Evolutionary conservation across 495 filamentous ascomycete species (phyloP), one percentile per base, ranked within the genome.

Genomic region (Filosporella fistucella): DNA sequence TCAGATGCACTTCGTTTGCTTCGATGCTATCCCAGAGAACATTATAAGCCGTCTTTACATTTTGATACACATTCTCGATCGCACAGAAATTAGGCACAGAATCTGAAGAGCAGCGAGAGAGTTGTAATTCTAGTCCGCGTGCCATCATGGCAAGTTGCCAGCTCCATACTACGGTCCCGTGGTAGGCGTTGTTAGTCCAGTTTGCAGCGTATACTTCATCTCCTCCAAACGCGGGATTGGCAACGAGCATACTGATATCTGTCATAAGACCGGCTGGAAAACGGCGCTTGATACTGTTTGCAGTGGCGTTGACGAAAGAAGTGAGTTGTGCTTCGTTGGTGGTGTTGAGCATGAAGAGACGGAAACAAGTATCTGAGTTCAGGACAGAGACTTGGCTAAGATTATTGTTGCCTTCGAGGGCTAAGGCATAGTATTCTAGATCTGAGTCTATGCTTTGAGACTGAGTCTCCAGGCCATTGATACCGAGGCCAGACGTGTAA

Each of bases 101-200:
- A 13, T 29, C 13, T 14, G 40, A 49, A 17, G 35, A 40, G 55
- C 76, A 80, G 32, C 75, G 66, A 3, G 45, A 74, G 28, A 71
- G 60, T 45, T 72, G 71, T 20, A 57, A 56, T 45, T 73, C 68
- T 9, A 85, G 57, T 0, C 81, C 81, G 18, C 65, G 67, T 0
- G 72, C 80, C 75, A 82, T 81, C 78, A 84, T 82, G 3, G 79
- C 76, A 21, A 83, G 63, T 29, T 72, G 81, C 78, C 80, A 85
- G 44, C 69, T 68, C 80, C 81, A 84, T 7, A 85, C 68, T 0
- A 85, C 81, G 0, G 80, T 81, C 0, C 81, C 81, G 50, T 85
- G 81, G 47, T 84, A 85, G 0, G 76, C 76, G 24, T 64, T 64
- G 5, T 67, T 75, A 0, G 75, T 78, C 46, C 67, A 85, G 45